Base-by-base conservation (phyloP, 192 early-diverging fungal species). In the Geosiphon pyriformis region DNA sequence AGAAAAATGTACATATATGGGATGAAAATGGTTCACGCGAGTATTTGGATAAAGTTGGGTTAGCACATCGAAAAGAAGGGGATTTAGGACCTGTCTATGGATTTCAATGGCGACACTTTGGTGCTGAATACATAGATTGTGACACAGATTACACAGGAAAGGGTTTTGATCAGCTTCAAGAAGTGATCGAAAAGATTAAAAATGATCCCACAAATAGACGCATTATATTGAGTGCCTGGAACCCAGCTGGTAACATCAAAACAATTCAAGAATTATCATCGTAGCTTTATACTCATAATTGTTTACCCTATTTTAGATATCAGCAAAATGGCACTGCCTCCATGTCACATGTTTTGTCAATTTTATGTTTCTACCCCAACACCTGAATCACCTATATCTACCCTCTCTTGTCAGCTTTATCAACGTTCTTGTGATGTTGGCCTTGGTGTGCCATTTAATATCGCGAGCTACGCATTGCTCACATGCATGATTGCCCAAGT, bases 91-190 rank as follows among this genome's bases (percentile, higher is more conserved):
- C 92, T 1, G 91, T 99, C 22, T 99, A 99, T 67, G 97, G 97
- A 15, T 99, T 94, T 77, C 97, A 99, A 69, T 99, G 97, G 97
- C 79, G 97, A 30, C 93, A 98, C 70, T 99, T 99, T 84, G 97
- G 97, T 0, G 97, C 97, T 0, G 70, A 87, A 54, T 99, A 99
- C 72, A 69, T 74, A 49, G 85, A 87, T 58, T 85, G 84, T 32
- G 87, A 97, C 65, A 82, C 84, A 0, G 92, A 97, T 65, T 99
- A 99, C 64, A 81, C 85, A 2, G 91, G 90, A 12, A 71, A 90
- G 71, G 97, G 97, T n/a, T 85, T 93, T 3, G 97, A 99, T 69
- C 97, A 99, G 72, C 78, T 99, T 15, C 76, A 77, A 10, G 85
- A 91, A 32, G 92, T 97, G 29, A 90, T 99, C 51, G 73, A 87